Evolutionary conservation across 768 basidiomycete species (phyloP), one percentile per base, ranked within the genome.

Genomic region (Naganishia onofrii): DNA sequence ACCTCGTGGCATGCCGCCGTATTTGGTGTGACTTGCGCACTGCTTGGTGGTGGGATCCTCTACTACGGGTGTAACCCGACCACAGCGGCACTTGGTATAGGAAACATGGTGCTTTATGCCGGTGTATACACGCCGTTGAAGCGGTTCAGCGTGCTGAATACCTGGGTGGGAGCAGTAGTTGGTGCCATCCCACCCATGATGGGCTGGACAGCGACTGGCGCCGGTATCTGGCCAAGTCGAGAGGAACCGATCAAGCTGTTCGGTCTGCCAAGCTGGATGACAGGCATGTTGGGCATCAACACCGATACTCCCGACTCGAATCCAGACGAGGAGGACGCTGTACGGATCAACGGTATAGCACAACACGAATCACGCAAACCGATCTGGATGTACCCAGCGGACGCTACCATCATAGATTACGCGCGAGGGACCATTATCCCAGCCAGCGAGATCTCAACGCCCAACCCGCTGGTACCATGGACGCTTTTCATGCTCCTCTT

Each of bases 141-240:
- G 80, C 86, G 96, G 21, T 88, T 86, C 75, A 87, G 85, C 69
- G 83, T 90, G 6, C 83, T 83, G 73, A 99, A 96, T 79, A 99
- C 95, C 1, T 97, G 94, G 95, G 87, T 94, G 21, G 95, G 95
- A 12, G 85, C 92, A 0, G 84, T 98, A 26, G 95, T 99, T 3
- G 96, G 96, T 36, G 93, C 85, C 0, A 84, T 97, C 5, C 96
- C 96, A 7, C 93, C 95, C 1, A 82, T 99, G 63, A 97, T 99
- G 90, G 96, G 96, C 51, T 99, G 96, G 96, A 88, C 95, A 8
- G 96, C 96, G 0, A 91, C 90, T 69, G 94, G 93, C 0, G 92
- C 90, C 26, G 83, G 85, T 19, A 79, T 95, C 10, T 82, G 90
- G 70, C 90, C 91, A 0, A 84, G 85, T n/a, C 70, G 85, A 0